Base-by-base conservation (phyloP, 2,329 filamentous ascomycete genomes). In the Zasmidium angulare region DNA sequence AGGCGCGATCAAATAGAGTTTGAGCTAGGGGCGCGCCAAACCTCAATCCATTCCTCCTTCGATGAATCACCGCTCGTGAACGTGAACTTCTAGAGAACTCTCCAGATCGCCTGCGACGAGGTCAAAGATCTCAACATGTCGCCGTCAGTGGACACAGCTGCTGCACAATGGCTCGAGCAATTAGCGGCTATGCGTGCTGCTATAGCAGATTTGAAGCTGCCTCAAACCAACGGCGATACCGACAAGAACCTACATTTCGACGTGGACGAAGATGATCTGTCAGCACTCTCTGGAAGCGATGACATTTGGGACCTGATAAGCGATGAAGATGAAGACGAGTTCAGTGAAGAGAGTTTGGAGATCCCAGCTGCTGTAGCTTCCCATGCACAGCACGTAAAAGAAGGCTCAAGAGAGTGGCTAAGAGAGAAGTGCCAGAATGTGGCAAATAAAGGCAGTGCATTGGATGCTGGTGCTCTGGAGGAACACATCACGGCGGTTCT, bases 251-350 rank as follows among this genome's bases (percentile, higher is more conserved):
- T 63, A 29, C 82, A 86, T 55, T 76, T 87, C 36, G 80, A 87
- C 47, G 76, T 87, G 53, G 87, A 90, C 62, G 86, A 91, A 9
- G 87, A 90, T 31, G 82, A 85, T 50, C 77, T 84, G 21, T 83
- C 82, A 2, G 83, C 79, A 2, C 84, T 84, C 3, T 85, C 84
- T 47, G 86, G 84, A 19, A 84, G 85, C 3, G 89, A 93, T 59
- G 92, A 97, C 75, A 87, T 97, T 10, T 97, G 93, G 93, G 93
- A 97, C 72, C 86, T 96, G 59, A 91, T 96, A 70, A 91, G 88
- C 60, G 89, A 93, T 53, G 83, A 83, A 51, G 87, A 89, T 22
- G 85, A 86, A 20, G 87, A 88, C 57, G 80, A 84, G 7, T 81
- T 84, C 72, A 88, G 84, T 69, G 88, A 86, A 67, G 89, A 84